Conservation (phyloP, 2,329 filamentous ascomycete species). For the Cercospora zeina region DNA sequence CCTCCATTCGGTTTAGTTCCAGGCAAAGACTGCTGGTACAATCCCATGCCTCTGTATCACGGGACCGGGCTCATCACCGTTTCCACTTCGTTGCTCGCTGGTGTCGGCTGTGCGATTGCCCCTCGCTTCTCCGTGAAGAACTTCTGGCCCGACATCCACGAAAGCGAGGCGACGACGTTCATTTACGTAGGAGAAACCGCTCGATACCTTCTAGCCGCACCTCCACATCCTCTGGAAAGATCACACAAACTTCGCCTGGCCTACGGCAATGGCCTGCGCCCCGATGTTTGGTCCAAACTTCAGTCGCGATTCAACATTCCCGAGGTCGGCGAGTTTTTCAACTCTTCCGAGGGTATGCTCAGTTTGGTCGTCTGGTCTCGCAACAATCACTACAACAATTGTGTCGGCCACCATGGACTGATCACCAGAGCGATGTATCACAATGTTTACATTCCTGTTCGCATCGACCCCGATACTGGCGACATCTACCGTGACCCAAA, state of each 20-base stretch:
- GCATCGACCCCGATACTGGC: constrained; percentile 67
- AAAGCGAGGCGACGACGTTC: constrained; percentile 67
- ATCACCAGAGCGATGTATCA: constrained; percentile 56
- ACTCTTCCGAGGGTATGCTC: constrained; percentile 72
- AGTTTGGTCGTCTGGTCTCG: constrained; percentile 44
- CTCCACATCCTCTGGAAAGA: constrained; percentile 60
- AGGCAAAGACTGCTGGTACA: constrained; percentile 69
- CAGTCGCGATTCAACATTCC: constrained; percentile 63
- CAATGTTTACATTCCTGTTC: constrained; percentile 64
- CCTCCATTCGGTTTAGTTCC: constrained; percentile 42
- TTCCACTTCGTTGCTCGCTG: constrained; percentile 56
- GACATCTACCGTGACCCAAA: constrained; percentile 65
- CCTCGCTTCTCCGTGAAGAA: constrained; percentile 66
- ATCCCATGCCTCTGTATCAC: constrained; percentile 76
- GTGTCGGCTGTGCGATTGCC: constrained; percentile 61
- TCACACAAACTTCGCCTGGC: constrained; percentile 60
- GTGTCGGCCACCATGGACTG: constrained; percentile 70
- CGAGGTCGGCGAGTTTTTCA: constrained; percentile 72
- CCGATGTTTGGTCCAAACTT: constrained; percentile 68
- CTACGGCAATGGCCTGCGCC: constrained; percentile 66
- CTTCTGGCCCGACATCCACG: constrained; percentile 72
- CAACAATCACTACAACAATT: constrained; percentile 65
- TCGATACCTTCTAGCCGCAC: constrained; percentile 69
- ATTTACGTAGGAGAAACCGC: constrained; percentile 78
- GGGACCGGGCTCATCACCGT: constrained; percentile 69